Evolutionary conservation across 257 asterid genomes (phyloP), one percentile per base, ranked within the genome.

Genomic region (Osmanthus fragrans): DNA sequence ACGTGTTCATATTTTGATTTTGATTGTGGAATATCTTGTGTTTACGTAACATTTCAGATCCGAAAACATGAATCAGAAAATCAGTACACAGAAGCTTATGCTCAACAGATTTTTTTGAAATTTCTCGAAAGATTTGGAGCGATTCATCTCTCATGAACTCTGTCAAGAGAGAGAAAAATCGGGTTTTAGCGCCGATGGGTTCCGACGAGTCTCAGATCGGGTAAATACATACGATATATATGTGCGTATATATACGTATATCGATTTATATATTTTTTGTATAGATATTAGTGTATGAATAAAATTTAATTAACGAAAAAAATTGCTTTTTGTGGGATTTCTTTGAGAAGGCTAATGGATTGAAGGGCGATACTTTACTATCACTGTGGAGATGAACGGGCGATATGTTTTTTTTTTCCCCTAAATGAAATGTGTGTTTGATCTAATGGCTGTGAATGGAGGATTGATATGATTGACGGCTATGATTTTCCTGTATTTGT

Each of bases 151-250:
- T 25, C 27, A 25, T 25, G 27, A 25, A 25, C 27, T 25, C 27
- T 91, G 69, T 88, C 51, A 75, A 30, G 77, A 72, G 13, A 39
- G 79, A 75, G 82, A 77, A 69, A 74, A 81, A 72, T 74, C 85
- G 86, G 92, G 97, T 91, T 88, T 87, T 80, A 87, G 92, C 89
- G 79, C 93, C 91, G 89, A 85, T 76, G 85, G 54, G 82, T 36
- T 87, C 94, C 94, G 92, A 83, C 91, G 86, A 84, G 89, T 36
- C 88, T 86, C 97, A 91, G 95, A 91, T 91, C 97, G 92, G 90
- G 85, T 56, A 81, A 68, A 75, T 63, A 79, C 45, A 42, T 30
- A 83, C 81, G 83, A 86, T 34, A 84, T 79, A 67, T 19, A 79
- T 71, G 42, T 77, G 81, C 76, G 71, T 80, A 64, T 87, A 76